Evolutionary conservation across 441 rosid genomes (phyloP).

Genomic region (Erysimum cheiri): DNA sequence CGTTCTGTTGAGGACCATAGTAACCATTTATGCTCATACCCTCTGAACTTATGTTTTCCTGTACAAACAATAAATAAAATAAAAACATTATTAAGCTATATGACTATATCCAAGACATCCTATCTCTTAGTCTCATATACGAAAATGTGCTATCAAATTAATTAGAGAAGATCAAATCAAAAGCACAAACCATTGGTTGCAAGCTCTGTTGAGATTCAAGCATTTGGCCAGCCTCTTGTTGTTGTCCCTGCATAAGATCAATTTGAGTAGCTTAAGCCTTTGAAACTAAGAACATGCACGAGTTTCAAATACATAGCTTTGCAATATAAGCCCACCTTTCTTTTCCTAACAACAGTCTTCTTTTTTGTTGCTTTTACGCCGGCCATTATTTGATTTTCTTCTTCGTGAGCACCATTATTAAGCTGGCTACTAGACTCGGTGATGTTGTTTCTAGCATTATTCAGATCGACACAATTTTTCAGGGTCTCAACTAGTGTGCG

Average conservation of each 20-base stretch:
- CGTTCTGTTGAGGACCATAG: constrained; percentile 63
- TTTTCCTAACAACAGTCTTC: constrained; percentile 57
- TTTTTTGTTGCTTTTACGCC: constrained; percentile 50
- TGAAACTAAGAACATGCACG: not conserved
- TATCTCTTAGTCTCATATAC: not conserved
- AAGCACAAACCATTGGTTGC: constrained; percentile 60
- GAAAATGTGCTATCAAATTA: too few relatives aligned
- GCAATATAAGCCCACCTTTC: constrained; percentile 48
- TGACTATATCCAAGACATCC: constrained; percentile 5
- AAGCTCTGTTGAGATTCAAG: constrained; percentile 57
- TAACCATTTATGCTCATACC: constrained; percentile 55
- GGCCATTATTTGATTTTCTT: constrained; percentile 45
- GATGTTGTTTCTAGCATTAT: constrained; percentile 48
- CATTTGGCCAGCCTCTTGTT: constrained; percentile 48
- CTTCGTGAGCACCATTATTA: constrained; percentile 49
- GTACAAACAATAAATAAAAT: constrained; percentile 25
- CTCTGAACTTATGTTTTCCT: constrained; percentile 59
- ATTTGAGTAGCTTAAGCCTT: constrained; percentile 27
- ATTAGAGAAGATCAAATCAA: not conserved
- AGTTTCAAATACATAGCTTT: constrained; percentile 4
- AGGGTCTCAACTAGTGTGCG: constrained; percentile 59
- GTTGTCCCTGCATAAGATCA: constrained; percentile 51
- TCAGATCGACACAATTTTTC: constrained; percentile 55
- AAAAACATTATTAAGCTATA: not conserved
- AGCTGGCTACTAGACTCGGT: constrained; percentile 49